phyloP scores from a whole-genome alignment of 768 basidiomycete genomes.

The Holtermannia corniformis region DNA sequence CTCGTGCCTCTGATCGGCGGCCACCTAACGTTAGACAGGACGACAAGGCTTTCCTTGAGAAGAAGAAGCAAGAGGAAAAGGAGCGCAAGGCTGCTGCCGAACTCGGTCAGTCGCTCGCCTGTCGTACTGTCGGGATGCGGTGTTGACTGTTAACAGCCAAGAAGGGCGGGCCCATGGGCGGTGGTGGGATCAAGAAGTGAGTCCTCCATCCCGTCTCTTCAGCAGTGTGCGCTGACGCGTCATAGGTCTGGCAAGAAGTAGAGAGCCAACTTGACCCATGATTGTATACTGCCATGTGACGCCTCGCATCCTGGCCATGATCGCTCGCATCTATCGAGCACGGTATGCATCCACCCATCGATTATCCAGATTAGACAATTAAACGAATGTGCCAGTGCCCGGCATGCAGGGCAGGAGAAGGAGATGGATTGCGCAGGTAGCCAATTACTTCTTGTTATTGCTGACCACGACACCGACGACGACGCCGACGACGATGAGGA shows the following conservation, averaged over 20 bases:
- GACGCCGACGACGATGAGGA: conserved; percentile 22
- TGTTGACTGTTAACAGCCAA: neutral
- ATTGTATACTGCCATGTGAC: too few species aligned
- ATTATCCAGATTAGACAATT: too few species aligned
- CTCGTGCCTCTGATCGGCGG: neutral
- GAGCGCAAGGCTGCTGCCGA: neutral
- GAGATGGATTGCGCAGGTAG: too few species aligned
- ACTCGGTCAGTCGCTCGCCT: neutral
- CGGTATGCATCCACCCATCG: too few species aligned
- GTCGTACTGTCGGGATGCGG: too few species aligned
- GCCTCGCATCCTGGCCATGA: too few species aligned
- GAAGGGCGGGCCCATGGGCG: neutral
- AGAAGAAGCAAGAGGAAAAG: neutral
- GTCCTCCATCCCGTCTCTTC: neutral
- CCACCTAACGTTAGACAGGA: neutral
- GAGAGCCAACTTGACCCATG: too few species aligned
- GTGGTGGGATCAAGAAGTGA: neutral
- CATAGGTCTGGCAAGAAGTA: neutral
- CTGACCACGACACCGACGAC: conserved; percentile 26
- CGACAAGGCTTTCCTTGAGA: neutral
- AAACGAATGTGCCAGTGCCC: too few species aligned
- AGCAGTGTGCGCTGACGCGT: neutral
- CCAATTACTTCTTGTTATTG: too few species aligned
- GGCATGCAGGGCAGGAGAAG: too few species aligned
- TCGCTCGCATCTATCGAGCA: too few species aligned